These are phyloP conservation scores for Spatholobus suberectus DNA, from an alignment of 306 rosid genomes.

Conservation along the genomic window DNA sequence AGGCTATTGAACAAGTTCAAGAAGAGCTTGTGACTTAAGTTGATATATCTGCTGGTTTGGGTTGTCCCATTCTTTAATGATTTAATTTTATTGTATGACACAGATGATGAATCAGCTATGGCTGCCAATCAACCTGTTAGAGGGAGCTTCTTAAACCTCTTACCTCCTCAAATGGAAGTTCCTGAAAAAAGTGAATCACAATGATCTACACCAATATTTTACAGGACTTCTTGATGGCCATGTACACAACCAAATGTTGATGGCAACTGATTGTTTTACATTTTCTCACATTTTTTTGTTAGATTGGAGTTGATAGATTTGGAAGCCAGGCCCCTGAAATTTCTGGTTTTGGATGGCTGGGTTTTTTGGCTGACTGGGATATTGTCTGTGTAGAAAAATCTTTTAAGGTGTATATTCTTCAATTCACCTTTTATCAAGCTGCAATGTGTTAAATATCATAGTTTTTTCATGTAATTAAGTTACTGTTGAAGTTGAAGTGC, in stretches of 20 bases:
- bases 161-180: constrained; percentile 84
- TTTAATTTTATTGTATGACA: constrained; percentile 7
- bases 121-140: constrained; percentile 64
- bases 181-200: constrained; percentile 77
- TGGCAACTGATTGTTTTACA: constrained; percentile 49
- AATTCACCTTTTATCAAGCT: constrained; percentile 47
- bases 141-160: constrained; percentile 91
- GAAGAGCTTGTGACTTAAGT: no score
- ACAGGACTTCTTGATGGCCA: constrained; percentile 45
- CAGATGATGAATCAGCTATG: constrained; percentile 80
- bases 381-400: constrained; percentile 48
- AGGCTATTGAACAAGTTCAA: no score
- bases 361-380: constrained; percentile 52
- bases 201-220: constrained; percentile 52
- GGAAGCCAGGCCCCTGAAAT: constrained; percentile 52
- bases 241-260: constrained; percentile 43
- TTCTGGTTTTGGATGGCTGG: constrained; percentile 60
- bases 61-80: neutral
- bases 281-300: constrained; percentile 50
- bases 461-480: constrained; percentile 60
- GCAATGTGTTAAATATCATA: constrained; percentile 43
- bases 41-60: neutral
- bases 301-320: constrained; percentile 46
- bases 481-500: constrained; percentile 30
- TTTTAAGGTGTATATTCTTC: constrained; percentile 64